Base-by-base conservation (phyloP, 2,329 filamentous ascomycete species). In the Talaromyces funiculosus region DNA sequence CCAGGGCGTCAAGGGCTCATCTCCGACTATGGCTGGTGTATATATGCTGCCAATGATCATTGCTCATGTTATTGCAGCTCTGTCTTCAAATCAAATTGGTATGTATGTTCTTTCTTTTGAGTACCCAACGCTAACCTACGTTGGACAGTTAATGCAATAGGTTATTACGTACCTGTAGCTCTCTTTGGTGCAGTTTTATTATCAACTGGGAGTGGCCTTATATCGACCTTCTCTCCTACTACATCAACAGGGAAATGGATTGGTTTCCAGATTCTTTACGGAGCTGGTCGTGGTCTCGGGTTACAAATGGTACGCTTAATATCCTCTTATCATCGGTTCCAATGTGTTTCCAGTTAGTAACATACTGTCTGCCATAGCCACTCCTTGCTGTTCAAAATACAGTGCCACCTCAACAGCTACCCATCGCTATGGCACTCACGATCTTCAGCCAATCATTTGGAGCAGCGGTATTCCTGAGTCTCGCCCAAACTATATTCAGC, bases 401-500 rank as follows among this genome's bases (percentile, higher is more conserved):
- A 1, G 64, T 78, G 2, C 62, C 66, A 4, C 61, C 72, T 1
- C 65, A 67, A 12, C 69, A 77, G 42, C 61, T 78, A n/a, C 74
- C 77, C 2, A 69, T 72, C 3, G 76, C 71, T 2, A 78, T 77
- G 63, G 71, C 75, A 3, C 66, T 77, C 43, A 68, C 53, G 29
- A 75, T 81, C 63, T 88, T 90, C 73, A 85, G 84, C 74, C 85
- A 89, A 68, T 80, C 80, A 1, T 78, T 90, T 3, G 86, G 86
- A 42, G 86, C 86, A 3, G 85, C 87, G 2, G 73, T 90, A 24
- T 84, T 84, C 65, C 82, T 90, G 53, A 82, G 84, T 5, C 83
- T 88, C 9, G 83, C 83, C 0, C 85, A 90, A 70, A 84, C 86
- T 20, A 80, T 89, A 49, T 89, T 90, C 75, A 82, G 84, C 64